Percentiles rank a stretch among this genome's conserved stretches.
Conservation (phyloP, 2,329 filamentous ascomycete species). For the Aureobasidium sp. region DNA sequence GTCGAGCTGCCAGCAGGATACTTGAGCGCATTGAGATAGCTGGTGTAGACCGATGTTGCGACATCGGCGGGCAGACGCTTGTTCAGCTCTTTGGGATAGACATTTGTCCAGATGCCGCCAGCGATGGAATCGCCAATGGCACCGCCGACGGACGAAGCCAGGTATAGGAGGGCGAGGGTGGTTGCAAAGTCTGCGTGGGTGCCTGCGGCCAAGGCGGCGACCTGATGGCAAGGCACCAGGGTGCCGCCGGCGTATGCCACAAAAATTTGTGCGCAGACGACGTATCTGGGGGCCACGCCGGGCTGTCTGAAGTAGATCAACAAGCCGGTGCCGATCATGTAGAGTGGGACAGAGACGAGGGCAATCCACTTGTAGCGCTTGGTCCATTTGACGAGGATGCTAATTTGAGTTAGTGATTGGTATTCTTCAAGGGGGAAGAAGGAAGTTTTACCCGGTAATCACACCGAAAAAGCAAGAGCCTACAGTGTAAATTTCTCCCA, state of each 20-base stretch:
- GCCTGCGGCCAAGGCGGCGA: conserved; percentile 47
- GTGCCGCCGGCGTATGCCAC: conserved; percentile 48
- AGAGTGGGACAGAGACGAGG: conserved; percentile 26
- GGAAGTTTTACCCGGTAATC: conserved; percentile 33
- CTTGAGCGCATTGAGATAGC: conserved; percentile 27
- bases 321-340: conserved; percentile 28
- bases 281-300: conserved; percentile 40
- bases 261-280: conserved; percentile 51
- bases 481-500: conserved; percentile 29
- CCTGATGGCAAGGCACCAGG: conserved; percentile 49
- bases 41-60: conserved; percentile 1
- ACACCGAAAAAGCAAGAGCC: conserved; percentile 39
- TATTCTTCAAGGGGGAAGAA: not conserved
- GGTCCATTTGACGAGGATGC: conserved; percentile 39
- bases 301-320: conserved; percentile 32
- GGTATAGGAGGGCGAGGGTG: conserved; percentile 29
- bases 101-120: conserved; percentile 28
- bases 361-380: conserved; percentile 45
- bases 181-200: conserved; percentile 29
- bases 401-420: not conserved
- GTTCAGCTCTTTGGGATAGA: not conserved
- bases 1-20: conserved; percentile 38
- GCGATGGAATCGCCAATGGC: conserved; percentile 24
- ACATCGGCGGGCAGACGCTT: conserved; percentile 1
- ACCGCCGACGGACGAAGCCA: conserved; percentile 27